Evolutionary conservation across 768 basidiomycete species (phyloP), one percentile per base, ranked within the genome.

Genomic region (Auricularia sp.): DNA sequence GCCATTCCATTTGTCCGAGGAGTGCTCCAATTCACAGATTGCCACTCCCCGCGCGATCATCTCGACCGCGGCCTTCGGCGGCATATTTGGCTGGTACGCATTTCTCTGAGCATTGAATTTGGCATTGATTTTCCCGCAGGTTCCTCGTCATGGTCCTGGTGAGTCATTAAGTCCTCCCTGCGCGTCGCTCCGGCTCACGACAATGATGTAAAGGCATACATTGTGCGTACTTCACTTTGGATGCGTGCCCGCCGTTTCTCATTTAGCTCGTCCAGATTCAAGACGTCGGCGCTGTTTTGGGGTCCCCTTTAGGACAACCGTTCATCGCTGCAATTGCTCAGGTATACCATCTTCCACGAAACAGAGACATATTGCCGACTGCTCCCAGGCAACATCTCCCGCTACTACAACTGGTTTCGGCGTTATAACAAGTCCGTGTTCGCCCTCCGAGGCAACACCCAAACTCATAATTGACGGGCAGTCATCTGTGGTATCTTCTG

Each of bases 41-140:
- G 66, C 66, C 33, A 62, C 64, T 6, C 66, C 66, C 3, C 61
- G 64, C 4, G 66, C 66, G 7, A 67, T 67, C 43, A 64, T 64
- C 10, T 8, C 62, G 36, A 67, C 66, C 10, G 65, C 66, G 3
- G 64, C 64, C 34, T 62, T 61, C 23, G 66, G 66, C 10, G 66
- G 64, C 3, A 33, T 64, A 21, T 23, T 62, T 53, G 43, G 34
- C 58, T 16, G 18, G 61, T 16, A 35, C 34, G 39, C 61, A 36
- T 29, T 18, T 62, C 63, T 47, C 36, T 51, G 10, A 11, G 11
- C 47, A 51, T 21, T 44, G 43, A 10, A 51, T 18, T 6, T 51
- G 0, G 1, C 14, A 6, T 8, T 51, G 1, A 16, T 51, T 1
- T 51, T 16, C 18, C 6, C 21, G 5, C 21, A 51, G 47, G 47